phyloP scores from a whole-genome alignment of 2,329 filamentous ascomycete species.

The Colletotrichum spinosum region DNA sequence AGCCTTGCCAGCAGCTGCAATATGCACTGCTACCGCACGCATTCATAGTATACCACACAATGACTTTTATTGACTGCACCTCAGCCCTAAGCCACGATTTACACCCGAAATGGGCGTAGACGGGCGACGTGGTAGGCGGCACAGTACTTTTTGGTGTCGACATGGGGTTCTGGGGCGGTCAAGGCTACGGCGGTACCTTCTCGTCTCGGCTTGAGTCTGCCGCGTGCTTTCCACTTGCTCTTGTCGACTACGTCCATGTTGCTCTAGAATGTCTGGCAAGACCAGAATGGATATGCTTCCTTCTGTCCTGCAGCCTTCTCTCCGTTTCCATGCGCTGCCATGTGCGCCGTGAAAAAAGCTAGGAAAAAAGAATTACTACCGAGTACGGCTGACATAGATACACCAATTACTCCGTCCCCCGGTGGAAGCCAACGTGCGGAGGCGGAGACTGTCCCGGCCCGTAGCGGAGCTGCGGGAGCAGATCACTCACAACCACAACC shows the following conservation, averaged over 20 bases:
- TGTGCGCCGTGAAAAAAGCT: too few species aligned
- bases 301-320: too few species aligned
- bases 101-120: slow-evolving; percentile 3
- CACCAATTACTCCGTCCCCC: background rate
- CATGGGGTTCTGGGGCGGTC: background rate
- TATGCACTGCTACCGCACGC: slow-evolving; percentile 1
- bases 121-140: background rate
- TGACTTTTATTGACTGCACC: slow-evolving; percentile 24
- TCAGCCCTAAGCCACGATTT: slow-evolving; percentile 34
- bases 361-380: too few species aligned
- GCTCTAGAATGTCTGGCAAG: too few species aligned
- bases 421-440: background rate
- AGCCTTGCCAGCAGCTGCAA: slow-evolving; percentile 27
- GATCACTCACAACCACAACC: background rate
- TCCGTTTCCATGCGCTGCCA: too few species aligned
- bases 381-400: too few species aligned
- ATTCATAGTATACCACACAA: background rate
- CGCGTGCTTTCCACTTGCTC: too few species aligned
- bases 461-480: background rate
- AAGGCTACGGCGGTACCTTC: slow-evolving; percentile 3
- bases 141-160: slow-evolving; percentile 13
- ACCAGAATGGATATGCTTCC: too few species aligned
- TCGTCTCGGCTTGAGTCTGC: background rate
- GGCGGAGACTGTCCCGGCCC: slow-evolving; percentile 4
- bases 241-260: too few species aligned